Evolutionary conservation across 2,329 filamentous ascomycete species (phyloP).

Genomic region (Trichoderma aggressivum): DNA sequence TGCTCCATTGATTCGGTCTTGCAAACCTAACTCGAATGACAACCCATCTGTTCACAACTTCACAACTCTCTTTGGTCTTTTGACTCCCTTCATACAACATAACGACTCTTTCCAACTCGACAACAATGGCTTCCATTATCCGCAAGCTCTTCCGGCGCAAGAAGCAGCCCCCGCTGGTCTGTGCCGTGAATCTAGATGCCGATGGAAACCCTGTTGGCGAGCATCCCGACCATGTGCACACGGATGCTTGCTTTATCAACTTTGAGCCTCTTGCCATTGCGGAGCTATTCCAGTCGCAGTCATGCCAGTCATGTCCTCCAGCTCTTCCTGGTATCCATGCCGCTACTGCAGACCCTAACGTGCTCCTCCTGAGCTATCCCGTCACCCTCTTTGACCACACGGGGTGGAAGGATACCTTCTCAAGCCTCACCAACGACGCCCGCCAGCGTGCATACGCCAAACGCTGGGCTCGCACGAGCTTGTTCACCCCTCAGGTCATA

Average conservation of each 20-base stretch:
- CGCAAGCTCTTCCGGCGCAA: constrained; percentile 12
- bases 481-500: not conserved
- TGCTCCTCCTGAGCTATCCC: constrained; percentile 4
- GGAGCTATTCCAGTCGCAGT: constrained; percentile 15
- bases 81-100: not conserved
- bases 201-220: constrained; percentile 13
- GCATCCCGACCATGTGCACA: constrained; percentile 9
- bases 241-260: constrained; percentile 4
- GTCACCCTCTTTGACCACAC: constrained; percentile 16
- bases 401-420: constrained; percentile 12
- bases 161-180: constrained; percentile 13
- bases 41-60: not conserved
- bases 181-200: constrained; percentile 2
- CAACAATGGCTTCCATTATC: constrained; percentile 8
- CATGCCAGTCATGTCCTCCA: not conserved
- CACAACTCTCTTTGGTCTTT: not conserved
- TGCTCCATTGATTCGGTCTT: not conserved
- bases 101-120: not conserved
- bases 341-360: constrained; percentile 12
- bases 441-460: constrained; percentile 10
- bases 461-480: not conserved
- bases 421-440: constrained; percentile 2
- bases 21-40: not conserved
- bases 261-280: constrained; percentile 13
- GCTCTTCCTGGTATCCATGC: constrained; percentile 9